These are phyloP conservation scores for Allodekkera sacchari DNA, from an alignment of 805 yeast genomes.

Conservation along the genomic window DNA sequence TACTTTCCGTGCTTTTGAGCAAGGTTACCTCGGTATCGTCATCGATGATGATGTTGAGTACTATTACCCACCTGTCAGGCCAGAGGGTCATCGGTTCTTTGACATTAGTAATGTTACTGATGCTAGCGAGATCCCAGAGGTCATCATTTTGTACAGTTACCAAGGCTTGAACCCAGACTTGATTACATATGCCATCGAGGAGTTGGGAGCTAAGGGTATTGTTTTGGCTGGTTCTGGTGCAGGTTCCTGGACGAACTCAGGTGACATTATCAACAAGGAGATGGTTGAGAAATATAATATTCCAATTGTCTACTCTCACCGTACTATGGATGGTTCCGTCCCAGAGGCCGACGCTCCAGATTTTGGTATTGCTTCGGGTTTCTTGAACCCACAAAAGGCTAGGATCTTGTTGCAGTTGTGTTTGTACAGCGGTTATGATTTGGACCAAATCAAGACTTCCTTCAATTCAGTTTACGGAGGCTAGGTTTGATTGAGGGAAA, in stretches of 20 bases:
- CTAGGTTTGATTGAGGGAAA: too few species aligned
- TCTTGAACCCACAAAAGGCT: too few species aligned
- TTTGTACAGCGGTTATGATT: too few species aligned
- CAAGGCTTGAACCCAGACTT: constrained; percentile 1
- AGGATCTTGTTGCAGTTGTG: too few species aligned
- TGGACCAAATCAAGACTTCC: too few species aligned
- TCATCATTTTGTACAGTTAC: neutral
- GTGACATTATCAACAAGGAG: constrained; percentile 1
- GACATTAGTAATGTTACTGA: neutral
- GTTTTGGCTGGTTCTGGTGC: constrained; percentile 1
- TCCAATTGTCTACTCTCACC: neutral
- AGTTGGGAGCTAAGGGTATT: neutral
- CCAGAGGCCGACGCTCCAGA: neutral
- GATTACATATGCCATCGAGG: neutral
- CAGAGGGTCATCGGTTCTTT: neutral
- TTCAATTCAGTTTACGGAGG: too few species aligned
- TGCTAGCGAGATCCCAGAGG: neutral
- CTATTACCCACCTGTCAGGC: constrained; percentile 1
- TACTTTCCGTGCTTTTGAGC: neutral
- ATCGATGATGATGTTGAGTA: constrained; percentile 1
- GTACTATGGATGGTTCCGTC: constrained; percentile 1
- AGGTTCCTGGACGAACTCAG: neutral
- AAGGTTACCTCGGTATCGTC: neutral
- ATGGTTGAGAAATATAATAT: neutral
- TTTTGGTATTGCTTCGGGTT: neutral